A percentile compares a stretch with the other conserved stretches of the same genome.
These are phyloP conservation scores for Neobulgaria alba DNA, from an alignment of 2,329 filamentous ascomycete genomes.

Conservation along the genomic window DNA sequence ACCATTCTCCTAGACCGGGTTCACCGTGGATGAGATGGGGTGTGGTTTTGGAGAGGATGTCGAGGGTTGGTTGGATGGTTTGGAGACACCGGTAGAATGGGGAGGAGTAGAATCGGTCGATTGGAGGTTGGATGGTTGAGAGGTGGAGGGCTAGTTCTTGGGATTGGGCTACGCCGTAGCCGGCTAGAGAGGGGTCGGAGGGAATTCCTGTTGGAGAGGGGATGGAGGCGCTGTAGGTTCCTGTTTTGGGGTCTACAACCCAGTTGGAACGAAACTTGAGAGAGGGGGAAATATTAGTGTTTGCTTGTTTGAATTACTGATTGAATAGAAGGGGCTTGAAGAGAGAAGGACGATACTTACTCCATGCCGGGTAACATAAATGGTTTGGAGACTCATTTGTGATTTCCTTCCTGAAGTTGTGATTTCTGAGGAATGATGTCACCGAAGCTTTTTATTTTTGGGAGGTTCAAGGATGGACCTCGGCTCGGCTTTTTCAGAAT, in stretches of 20 bases:
- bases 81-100: constrained; percentile 85
- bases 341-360: constrained; percentile 40
- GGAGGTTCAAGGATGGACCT: not conserved
- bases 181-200: constrained; percentile 78
- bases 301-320: constrained; percentile 5
- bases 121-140: constrained; percentile 50
- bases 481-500: not conserved
- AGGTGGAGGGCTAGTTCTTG: constrained; percentile 65
- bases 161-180: constrained; percentile 78
- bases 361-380: constrained; percentile 68
- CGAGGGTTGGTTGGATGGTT: constrained; percentile 64
- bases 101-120: constrained; percentile 73
- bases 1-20: constrained; percentile 72
- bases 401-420: too few relatives aligned
- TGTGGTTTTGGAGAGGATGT: constrained; percentile 31
- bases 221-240: constrained; percentile 65
- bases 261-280: constrained; percentile 81
- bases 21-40: constrained; percentile 41
- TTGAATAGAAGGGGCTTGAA: constrained; percentile 11
- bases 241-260: constrained; percentile 73
- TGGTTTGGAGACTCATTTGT: constrained; percentile 46
- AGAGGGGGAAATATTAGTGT: too few relatives aligned
- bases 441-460: constrained; percentile 2
- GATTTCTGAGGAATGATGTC: constrained; percentile 5
- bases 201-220: constrained; percentile 80